Evolutionary conservation across 768 basidiomycete genomes (phyloP), one percentile per base, ranked within the genome.

Genomic region (Rossbeevera mucosa): DNA sequence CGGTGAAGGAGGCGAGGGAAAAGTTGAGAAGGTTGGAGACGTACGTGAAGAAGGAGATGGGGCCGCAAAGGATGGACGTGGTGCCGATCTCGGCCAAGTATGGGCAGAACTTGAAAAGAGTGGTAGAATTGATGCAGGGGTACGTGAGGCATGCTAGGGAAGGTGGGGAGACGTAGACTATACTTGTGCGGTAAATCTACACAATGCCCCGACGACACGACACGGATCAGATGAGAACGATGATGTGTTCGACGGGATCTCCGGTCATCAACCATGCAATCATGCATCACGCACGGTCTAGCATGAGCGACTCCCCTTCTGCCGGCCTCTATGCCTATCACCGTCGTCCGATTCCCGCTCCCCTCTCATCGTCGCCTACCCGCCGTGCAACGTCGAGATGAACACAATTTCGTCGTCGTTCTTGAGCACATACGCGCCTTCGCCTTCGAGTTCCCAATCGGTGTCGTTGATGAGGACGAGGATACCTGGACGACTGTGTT

Each of bases 401-500:
- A 99, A 95, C 14, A 97, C 91, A 55, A 98, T 80, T 72, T 94
- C 91, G 65, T 99, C 96, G 0, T 80, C 77, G 28, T 83, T 73
- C 66, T 87, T 73, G 52, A 98, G 71, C 56, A 72, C 74, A 66
- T 95, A 96, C 6, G 88, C 85, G 20, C 91, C 85, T 67, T 97
- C 95, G 29, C 92, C 93, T 67, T 97, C 95, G 6, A 98, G 76
- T 69, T 98, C 94, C 95, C 95, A 97, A 62, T 98, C 95, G 1
- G 91, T 91, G 61, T 95, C 91, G 63, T 98, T 98, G 49, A 99
- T 82, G n/a, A 99, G 76, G 4, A 98, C 95, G 3, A 99, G 76
- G 31, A 99, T 96, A 0, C 96, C 96, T 0, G 96, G 96, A 8
- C 96, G 93, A 33, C 96, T 95, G 62, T 1, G n/a, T 5, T 7